Conservation (phyloP, 1,139 yeast genomes). For the Kodamaea sp. region DNA sequence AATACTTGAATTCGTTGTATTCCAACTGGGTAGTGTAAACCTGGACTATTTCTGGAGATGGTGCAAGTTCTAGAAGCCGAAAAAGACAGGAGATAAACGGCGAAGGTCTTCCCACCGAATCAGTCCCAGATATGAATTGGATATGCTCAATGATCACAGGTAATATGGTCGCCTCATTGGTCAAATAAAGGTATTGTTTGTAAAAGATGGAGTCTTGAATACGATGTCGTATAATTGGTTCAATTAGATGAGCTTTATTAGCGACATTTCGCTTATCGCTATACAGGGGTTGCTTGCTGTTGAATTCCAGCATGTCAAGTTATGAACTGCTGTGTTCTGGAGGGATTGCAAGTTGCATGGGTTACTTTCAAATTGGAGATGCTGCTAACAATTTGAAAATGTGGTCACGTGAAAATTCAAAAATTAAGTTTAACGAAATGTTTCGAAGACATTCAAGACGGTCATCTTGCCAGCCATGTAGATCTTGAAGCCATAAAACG, state of each 20-base stretch:
- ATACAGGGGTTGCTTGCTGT: constrained; percentile 9
- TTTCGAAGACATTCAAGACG: too few relatives aligned
- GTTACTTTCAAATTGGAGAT: too few relatives aligned
- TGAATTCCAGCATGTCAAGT: not conserved
- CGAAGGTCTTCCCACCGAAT: constrained; percentile 52
- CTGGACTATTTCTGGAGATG: constrained; percentile 51
- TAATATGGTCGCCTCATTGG: constrained; percentile 54
- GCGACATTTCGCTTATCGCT: constrained; percentile 26
- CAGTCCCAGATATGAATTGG: constrained; percentile 49
- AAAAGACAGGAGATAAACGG: constrained; percentile 66
- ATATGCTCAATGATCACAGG: constrained; percentile 38
- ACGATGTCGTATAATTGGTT: constrained; percentile 68
- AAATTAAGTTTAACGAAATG: too few relatives aligned
- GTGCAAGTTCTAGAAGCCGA: constrained; percentile 64
- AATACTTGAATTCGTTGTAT: constrained; percentile 60
- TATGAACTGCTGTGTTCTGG: not conserved
- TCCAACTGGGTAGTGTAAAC: constrained; percentile 51
- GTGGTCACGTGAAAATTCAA: too few relatives aligned
- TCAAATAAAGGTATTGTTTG: constrained; percentile 60
- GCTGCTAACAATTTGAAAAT: too few relatives aligned
- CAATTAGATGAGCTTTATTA: constrained; percentile 56
- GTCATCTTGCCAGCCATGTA: too few relatives aligned
- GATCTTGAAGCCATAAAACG: too few relatives aligned
- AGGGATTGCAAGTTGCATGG: not conserved
- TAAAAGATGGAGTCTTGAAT: constrained; percentile 70